Percentiles rank a stretch among this genome's conserved stretches.
Evolutionary conservation across 176 grass and related monocot species (phyloP).

Genomic region (Eragrostis curvula): DNA sequence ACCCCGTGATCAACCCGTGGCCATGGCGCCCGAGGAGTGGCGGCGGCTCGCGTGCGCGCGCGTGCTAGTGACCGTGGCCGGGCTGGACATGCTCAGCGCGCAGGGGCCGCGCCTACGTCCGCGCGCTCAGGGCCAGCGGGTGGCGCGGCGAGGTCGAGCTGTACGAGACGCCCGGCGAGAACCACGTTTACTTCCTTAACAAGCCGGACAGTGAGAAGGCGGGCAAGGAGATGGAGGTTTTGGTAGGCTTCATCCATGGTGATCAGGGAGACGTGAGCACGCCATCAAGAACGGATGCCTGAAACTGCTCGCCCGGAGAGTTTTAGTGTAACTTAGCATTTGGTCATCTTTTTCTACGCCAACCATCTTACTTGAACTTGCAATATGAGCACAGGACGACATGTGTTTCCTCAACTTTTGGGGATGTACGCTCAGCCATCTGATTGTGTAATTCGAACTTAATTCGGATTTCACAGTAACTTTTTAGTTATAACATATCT

Average conservation of each 20-base stretch:
- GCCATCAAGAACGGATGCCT: slow-evolving; percentile 16
- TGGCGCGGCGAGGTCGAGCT: slow-evolving; percentile 54
- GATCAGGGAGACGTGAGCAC: neutral
- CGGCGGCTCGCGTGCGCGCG: slow-evolving; percentile 39
- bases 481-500: too few relatives aligned
- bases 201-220: slow-evolving; percentile 52
- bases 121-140: slow-evolving; percentile 46
- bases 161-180: slow-evolving; percentile 63
- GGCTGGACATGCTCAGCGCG: slow-evolving; percentile 48
- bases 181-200: slow-evolving; percentile 62
- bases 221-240: slow-evolving; percentile 46
- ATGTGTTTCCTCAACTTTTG: too few relatives aligned
- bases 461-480: too few relatives aligned
- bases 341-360: neutral
- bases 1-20: slow-evolving; percentile 71
- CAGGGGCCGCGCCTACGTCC: slow-evolving; percentile 58
- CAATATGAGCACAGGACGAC: too few relatives aligned
- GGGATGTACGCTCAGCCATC: too few relatives aligned
- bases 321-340: neutral
- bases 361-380: neutral
- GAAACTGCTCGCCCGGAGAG: neutral
- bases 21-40: slow-evolving; percentile 40
- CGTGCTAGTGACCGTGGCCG: slow-evolving; percentile 66
- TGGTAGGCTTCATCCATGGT: slow-evolving; percentile 55
- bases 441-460: too few relatives aligned